Evolutionary conservation across 768 basidiomycete species (phyloP), one percentile per base, ranked within the genome.

Genomic region (Psilocybe sp.): DNA sequence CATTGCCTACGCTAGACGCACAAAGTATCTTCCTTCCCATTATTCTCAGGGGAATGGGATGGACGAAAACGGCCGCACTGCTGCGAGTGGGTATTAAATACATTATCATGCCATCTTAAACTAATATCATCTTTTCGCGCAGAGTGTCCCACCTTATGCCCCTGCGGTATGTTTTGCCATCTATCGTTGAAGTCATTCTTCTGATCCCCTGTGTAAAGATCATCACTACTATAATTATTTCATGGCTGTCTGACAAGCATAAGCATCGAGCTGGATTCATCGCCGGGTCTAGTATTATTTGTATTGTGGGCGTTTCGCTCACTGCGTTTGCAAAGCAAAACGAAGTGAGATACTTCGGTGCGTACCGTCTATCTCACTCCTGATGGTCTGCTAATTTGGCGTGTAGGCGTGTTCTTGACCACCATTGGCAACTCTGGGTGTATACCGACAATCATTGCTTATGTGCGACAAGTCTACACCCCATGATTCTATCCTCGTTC

Each of bases 91-190:
- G 71, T 68, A 50, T 19, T 20, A 54, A 39, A 35, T 19, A 2
- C 35, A 14, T 34, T 42, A 14, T 51, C 31, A 35, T 20, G 46
- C 10, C 34, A 49, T 20, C 33, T 16, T 20, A 36, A 46, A 43
- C 46, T 38, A 10, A 39, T 11, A 28, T 57, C 12, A 38, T 42
- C 44, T 35, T 37, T 9, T 8, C 28, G 40, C 28, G 40, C 46
- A 77, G 76, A 73, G 71, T 46, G 74, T 74, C 13, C 74, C 76
- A 14, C 74, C 77, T 5, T 75, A 75, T 58, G 72, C 70, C 3
- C 70, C 73, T 50, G 66, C 75, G 13, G 74, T 74, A 62, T 40
- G 72, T 55, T 5, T 23, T 10, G 3, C 28, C 31, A 4, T 11
- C n/a, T 46, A 34, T 12, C 37, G 42, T 19, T 46, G 37, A 42